Percentiles rank a stretch among this genome's conserved stretches.
Evolutionary conservation across 768 basidiomycete species (phyloP).

Genomic region (Cyclocybe aegerita): DNA sequence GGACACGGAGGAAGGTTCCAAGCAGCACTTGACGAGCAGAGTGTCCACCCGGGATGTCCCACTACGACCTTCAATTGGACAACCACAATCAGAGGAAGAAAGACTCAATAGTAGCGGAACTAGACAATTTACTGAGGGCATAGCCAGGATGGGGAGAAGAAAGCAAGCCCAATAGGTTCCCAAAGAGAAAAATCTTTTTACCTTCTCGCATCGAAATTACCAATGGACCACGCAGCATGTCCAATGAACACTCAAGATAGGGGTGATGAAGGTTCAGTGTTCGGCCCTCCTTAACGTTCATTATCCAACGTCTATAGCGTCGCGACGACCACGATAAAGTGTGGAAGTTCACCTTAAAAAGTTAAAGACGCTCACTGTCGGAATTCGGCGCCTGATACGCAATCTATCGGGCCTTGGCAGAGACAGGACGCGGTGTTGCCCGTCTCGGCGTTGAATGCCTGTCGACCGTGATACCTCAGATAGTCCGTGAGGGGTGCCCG

Average conservation of each 20-base stretch:
- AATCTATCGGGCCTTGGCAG: constrained; percentile 46
- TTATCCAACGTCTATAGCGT: no score
- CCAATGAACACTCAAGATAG: constrained; percentile 44
- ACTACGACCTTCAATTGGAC: constrained; percentile 27
- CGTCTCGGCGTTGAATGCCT: constrained; percentile 62
- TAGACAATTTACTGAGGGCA: constrained; percentile 25
- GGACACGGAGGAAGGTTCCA: constrained; percentile 26
- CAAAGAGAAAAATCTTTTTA: not conserved
- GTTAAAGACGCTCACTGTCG: constrained; percentile 35
- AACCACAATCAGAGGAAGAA: not conserved
- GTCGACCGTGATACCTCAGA: constrained; percentile 49
- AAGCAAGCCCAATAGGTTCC: no score
- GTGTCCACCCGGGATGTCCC: constrained; percentile 40
- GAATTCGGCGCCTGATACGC: constrained; percentile 46
- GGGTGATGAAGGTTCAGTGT: no score
- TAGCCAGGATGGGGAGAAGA: constrained; percentile 22
- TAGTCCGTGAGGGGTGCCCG: constrained; percentile 47
- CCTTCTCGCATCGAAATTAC: constrained; percentile 39
- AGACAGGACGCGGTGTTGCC: constrained; percentile 51
- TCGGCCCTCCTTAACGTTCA: no score
- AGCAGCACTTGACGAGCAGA: constrained; percentile 34
- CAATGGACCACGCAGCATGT: constrained; percentile 58
- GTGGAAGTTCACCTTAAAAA: not conserved
- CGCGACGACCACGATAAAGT: not conserved
- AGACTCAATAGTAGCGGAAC: not conserved